A percentile compares a stretch with the other conserved stretches of the same genome.
Evolutionary conservation across 2,329 filamentous ascomycete genomes (phyloP).

Genomic region (Hymenoscyphus albidus): DNA sequence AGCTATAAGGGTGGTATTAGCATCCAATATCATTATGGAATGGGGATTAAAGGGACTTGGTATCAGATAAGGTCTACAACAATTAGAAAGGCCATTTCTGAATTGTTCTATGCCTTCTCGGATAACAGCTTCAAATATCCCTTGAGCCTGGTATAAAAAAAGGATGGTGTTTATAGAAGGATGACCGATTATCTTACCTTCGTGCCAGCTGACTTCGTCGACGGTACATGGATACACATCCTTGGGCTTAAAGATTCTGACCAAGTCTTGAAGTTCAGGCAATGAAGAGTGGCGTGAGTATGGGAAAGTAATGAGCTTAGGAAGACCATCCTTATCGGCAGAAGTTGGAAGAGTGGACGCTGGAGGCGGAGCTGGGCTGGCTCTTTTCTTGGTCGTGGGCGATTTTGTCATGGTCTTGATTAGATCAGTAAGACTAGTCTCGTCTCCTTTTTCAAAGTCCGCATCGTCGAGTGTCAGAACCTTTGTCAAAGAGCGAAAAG

Average conservation of each 20-base stretch:
- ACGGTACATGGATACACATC: slow-evolving; percentile 84
- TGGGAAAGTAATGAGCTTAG: slow-evolving; percentile 58
- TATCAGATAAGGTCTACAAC: too few species aligned
- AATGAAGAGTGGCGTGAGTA: slow-evolving; percentile 91
- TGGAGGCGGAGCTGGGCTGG: neutral
- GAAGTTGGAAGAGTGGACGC: neutral
- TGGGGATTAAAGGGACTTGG: too few species aligned
- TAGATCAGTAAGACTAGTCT: slow-evolving; percentile 25
- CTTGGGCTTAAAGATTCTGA: slow-evolving; percentile 63
- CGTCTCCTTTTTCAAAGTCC: slow-evolving; percentile 19
- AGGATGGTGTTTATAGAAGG: too few species aligned
- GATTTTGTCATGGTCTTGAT: slow-evolving; percentile 25
- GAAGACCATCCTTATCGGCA: slow-evolving; percentile 12
- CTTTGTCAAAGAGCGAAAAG: slow-evolving; percentile 23
- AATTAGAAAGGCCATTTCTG: too few species aligned
- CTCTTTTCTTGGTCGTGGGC: slow-evolving; percentile 15
- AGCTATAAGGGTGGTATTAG: slow-evolving; percentile 28
- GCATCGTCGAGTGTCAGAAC: slow-evolving; percentile 29
- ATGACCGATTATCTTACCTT: slow-evolving; percentile 32
- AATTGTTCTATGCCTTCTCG: too few species aligned
- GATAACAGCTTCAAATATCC: too few species aligned
- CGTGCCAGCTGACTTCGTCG: slow-evolving; percentile 58
- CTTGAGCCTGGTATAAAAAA: too few species aligned
- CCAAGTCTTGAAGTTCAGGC: slow-evolving; percentile 67
- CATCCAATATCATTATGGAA: neutral